Conservation (phyloP, 371 early-diverging fungal species). For the Funneliformis caledonium region DNA sequence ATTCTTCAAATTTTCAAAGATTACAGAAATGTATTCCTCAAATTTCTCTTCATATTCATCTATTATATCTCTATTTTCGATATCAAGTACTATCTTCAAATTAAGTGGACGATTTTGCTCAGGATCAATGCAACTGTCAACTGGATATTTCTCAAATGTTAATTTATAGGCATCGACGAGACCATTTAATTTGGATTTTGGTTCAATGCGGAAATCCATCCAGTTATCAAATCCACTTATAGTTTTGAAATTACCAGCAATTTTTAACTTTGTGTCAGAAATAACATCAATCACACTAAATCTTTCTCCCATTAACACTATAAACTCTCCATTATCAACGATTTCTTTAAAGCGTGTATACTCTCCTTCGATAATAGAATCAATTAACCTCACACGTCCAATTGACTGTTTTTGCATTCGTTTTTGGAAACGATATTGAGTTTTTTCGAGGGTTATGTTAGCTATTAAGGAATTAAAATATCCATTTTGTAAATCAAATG, state of each 20-base stretch:
- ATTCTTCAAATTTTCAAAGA: neutral
- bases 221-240: neutral
- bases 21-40: neutral
- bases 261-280: slow-evolving; percentile 8
- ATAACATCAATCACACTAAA: neutral
- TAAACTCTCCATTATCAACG: neutral
- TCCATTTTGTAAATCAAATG: slow-evolving; percentile 17
- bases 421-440: neutral
- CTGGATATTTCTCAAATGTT: slow-evolving; percentile 23
- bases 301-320: slow-evolving; percentile 18
- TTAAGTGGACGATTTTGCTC: neutral
- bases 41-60: neutral
- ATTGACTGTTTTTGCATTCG: neutral
- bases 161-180: slow-evolving; percentile 14
- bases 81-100: neutral
- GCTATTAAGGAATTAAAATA: neutral
- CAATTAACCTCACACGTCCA: neutral
- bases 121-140: neutral
- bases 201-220: neutral
- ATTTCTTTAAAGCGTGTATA: neutral
- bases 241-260: neutral
- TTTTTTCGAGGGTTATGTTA: slow-evolving; percentile 6
- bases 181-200: slow-evolving; percentile 1
- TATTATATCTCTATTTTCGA: neutral
- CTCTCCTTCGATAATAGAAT: neutral